Base-by-base conservation (phyloP, 495 filamentous ascomycete species). In the Aspergillus asperescens region DNA sequence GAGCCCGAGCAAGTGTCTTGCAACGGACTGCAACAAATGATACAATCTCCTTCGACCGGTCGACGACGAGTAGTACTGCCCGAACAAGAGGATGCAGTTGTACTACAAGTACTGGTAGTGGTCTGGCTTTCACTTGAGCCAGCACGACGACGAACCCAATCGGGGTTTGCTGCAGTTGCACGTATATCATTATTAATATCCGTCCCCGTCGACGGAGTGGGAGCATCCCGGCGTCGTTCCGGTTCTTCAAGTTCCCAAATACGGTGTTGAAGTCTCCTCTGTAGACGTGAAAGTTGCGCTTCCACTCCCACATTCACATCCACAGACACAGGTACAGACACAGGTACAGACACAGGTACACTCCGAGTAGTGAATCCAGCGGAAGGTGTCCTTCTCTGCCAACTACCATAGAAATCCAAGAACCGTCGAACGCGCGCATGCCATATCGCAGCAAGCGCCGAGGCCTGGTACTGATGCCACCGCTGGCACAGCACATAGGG, bases 11-110 rank as follows among this genome's bases (percentile, higher is more conserved):
- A 1, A 50, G 31, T 9, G 48, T 18, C 12, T 45, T 43, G 5
- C 10, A 57, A 23, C 23, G 55, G 31, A 31, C 43, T 3, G 24
- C 82, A 82, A 61, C 86, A 89, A 59, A 90, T 86, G 1, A 81
- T 81, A 58, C 86, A 89, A 52, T 89, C 84, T 16, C 81, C 86
- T 37, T 87, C 82, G 1, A 79, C 50, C 7, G 67, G 57, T 44
- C 78, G 80, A 37, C 78, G 76, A 20, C 29, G 13, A n/a, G 68
- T 72, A 16, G 66, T 59, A 18, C 52, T 12, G 41, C 19, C 22
- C n/a, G 47, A 18, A 31, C 5, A 16, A 44, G 8, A 19, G 18
- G 43, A 1, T 44, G 41, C 29, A 12, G 20, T 16, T 9, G 27
- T 4, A 24, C 1, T 16, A 2, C 18, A n/a, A n/a, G 42, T 40